Evolutionary conservation across 176 grass and related monocot genomes (phyloP), one percentile per base, ranked within the genome.

Genomic region (Carex myosuroides): DNA sequence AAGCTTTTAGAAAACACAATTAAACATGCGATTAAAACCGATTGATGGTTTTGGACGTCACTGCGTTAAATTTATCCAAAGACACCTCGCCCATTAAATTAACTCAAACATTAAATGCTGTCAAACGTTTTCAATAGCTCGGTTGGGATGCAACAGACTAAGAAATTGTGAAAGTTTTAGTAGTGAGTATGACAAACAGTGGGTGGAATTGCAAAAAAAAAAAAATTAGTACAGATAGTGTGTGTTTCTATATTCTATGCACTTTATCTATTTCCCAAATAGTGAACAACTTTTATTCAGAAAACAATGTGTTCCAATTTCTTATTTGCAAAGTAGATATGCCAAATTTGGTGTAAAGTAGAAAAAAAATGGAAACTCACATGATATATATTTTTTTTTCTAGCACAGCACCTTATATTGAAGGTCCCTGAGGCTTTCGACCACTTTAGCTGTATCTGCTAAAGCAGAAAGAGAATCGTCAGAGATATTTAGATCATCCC

Each of bases 401-500:
- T 82, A 87, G 81, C 81, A 89, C 88, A 86, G 52, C 86, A 95
- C 95, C 95, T 98, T 94, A 86, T 86, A 91, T 87, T 70, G 84
- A 84, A 98, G 88, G 85, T 98, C 95, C 79, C 92, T 98, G 83
- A 98, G 92, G 87, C 76, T 83, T 80, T 98, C 90, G 3, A 98
- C 92, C 68, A 93, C 82, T 52, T 81, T 91, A 41, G 87, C 82
- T n/a, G 91, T 70, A 83, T 98, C 85, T 5, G 95, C 93, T 58
- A 98, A 89, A 71, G 55, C 88, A 83, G 91, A 86, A 17, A 98
- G 93, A 0, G 84, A 81, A 72, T 93, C 92, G 6, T 91, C 86
- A 1, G 92, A 93, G 58, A 84, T 88, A 7, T 88, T 85, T 53
- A 92, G 84, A 79, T 98, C 89, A 66, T 95, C 91, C 95, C 95